Conservation (phyloP, 129 eudicot species). For the Flaveria robusta region DNA sequence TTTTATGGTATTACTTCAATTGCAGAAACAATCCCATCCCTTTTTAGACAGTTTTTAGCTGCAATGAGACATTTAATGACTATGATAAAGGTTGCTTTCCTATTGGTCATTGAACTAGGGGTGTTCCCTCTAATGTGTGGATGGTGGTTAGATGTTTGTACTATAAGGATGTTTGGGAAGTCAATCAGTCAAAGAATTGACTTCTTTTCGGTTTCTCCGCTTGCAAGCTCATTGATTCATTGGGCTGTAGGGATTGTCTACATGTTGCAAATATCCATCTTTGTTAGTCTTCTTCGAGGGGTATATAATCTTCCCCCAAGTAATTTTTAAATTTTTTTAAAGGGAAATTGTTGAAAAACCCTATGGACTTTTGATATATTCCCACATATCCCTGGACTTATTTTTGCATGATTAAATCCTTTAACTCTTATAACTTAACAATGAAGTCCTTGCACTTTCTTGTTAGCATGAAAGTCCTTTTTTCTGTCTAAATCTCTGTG, state of each 20-base stretch:
- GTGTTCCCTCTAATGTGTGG: slow-evolving; percentile 98
- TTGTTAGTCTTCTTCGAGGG: slow-evolving; percentile 98
- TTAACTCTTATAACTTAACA: no score
- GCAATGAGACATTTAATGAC: slow-evolving; percentile 94
- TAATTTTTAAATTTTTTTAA: neutral
- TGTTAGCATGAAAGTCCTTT: neutral
- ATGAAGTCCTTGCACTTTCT: neutral
- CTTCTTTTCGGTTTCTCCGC: slow-evolving; percentile 75
- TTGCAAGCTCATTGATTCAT: slow-evolving; percentile 91
- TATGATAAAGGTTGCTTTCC: slow-evolving; percentile 91
- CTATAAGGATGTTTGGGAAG: slow-evolving; percentile 93
- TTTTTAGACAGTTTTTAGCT: slow-evolving; percentile 82
- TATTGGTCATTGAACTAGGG: slow-evolving; percentile 87
- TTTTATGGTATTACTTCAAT: slow-evolving; percentile 80
- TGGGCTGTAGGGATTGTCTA: slow-evolving; percentile 97
- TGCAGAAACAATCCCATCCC: slow-evolving; percentile 80
- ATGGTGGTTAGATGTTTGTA: slow-evolving; percentile 98
- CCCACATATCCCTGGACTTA: neutral
- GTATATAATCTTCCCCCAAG: slow-evolving; percentile 30
- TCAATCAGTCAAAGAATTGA: slow-evolving; percentile 79
- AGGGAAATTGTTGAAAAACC: neutral
- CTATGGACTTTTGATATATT: no score
- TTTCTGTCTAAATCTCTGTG: neutral
- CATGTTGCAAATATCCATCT: slow-evolving; percentile 92
- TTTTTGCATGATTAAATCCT: neutral